Evolutionary conservation across 1,284 basidiomycete species (phyloP), one percentile per base, ranked within the genome.

Genomic region (Cutaneotrichosporon cutaneum): DNA sequence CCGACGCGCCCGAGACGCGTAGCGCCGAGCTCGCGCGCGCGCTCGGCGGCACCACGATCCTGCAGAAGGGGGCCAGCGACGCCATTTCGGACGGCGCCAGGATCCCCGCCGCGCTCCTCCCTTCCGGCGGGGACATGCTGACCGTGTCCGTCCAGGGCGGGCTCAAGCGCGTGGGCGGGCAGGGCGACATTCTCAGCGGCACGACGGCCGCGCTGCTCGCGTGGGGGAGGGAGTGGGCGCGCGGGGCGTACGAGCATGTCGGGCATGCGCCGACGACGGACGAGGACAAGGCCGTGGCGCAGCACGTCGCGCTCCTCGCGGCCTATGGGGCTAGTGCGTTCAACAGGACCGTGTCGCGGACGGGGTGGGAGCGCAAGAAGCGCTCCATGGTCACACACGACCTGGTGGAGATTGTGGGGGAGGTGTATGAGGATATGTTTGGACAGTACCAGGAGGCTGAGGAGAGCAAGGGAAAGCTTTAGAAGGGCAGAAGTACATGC

Each of bases 141-240:
- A 58, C 59, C 21, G 54, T 47, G 36, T 5, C 7, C 27, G 47
- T 48, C 24, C 57, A 85, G 59, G 95, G 95, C 3, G 92, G 93
- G 1, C 74, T 93, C 67, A 96, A 96, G 81, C 83, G 95, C 57
- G 94, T 93, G 70, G 95, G 95, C 22, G 94, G 94, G 1, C 95
- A 98, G 77, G 95, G 95, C 0, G 95, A 99, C 78, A 87, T 99
- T 52, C 79, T 99, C 57, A 90, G 88, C 68, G 95, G 95, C 6
- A 84, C 85, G 42, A 88, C 93, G 8, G 94, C 93, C 0, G 87
- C 92, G 0, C 87, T 96, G 75, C 82, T 97, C 63, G 94, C 94
- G 1, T 99, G 95, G 94, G 92, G 90, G 3, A 90, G 90, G 76
- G 92, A 90, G 71, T 97, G 90, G 77, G 90, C 92, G 70, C 85